Evolutionary conservation across 495 filamentous ascomycete species (phyloP), one percentile per base, ranked within the genome.

Genomic region (Aspergillus biplanus): DNA sequence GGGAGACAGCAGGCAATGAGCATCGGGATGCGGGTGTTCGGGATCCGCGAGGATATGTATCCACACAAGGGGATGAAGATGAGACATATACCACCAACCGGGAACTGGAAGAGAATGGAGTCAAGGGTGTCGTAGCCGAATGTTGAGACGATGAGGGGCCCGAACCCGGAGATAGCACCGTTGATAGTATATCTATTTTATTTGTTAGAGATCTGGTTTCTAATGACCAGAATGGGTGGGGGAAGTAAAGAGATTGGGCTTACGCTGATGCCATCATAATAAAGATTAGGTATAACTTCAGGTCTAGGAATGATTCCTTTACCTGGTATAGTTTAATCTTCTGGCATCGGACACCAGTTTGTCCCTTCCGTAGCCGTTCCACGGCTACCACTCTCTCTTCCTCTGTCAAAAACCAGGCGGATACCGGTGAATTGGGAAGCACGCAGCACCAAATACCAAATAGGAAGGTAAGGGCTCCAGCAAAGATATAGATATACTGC

Each of bases 141-240:
- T 0, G 88, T 92, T 3, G 81, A 85, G 3, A 93, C 89, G 61
- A 92, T 91, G 5, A 92, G 72, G 3, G 89, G 89, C 0, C 90
- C 89, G 67, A 92, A 92, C 0, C 89, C 89, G n/a, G 82, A 83
- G n/a, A 91, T 86, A 5, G 88, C 89, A 18, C 89, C 89, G 64
- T 92, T 91, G 62, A 92, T 85, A 1, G 87, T 90, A 65, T 91
- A 90, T 5, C 81, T 27, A 27, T 83, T 42, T 11, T 9, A 6
- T 4, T n/a, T 16, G 13, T 59, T 27, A 46, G 55, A 18, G 21
- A 27, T 27, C 21, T 27, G 2, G 21, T 39, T n/a, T 31, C 47
- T n/a, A 27, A 59, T 39, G 27, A 6, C 46, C 8, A 32, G 18
- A 31, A 31, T 39, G 13, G 37, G 21, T 27, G 12, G n/a, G 21